A percentile compares a stretch with the other conserved stretches of the same genome.
phyloP scores from a whole-genome alignment of 2,329 filamentous ascomycete genomes.

The Fusarium veterinarium region DNA sequence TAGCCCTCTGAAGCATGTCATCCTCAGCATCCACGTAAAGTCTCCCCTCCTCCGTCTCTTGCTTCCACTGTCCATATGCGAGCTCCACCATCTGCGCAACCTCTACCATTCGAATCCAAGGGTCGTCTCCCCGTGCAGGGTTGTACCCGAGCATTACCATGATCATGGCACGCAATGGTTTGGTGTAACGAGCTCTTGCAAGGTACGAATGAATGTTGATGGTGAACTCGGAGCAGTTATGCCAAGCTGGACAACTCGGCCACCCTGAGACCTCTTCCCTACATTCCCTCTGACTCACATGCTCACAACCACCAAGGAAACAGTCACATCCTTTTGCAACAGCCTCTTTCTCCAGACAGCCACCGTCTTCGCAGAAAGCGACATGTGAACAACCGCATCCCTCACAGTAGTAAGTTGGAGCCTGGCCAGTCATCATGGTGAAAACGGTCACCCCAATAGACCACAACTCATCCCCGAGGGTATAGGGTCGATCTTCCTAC shows the following conservation, averaged over 20 bases:
- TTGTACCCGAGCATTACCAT: conserved; percentile 42
- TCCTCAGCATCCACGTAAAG: conserved; percentile 50
- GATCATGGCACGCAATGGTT: conserved; percentile 39
- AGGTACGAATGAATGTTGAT: conserved; percentile 50
- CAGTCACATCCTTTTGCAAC: conserved; percentile 34
- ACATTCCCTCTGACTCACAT: conserved; percentile 18
- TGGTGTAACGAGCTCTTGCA: conserved; percentile 44
- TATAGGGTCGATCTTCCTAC: conserved; percentile 50
- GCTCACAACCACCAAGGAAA: conserved; percentile 38
- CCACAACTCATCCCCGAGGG: conserved; percentile 52
- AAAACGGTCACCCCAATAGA: conserved; percentile 54
- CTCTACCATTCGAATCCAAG: neutral
- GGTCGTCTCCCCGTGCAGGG: conserved; percentile 13
- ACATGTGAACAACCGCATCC: conserved; percentile 43
- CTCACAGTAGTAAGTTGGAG: conserved; percentile 28
- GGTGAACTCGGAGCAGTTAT: conserved; percentile 35
- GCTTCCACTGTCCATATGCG: conserved; percentile 47
- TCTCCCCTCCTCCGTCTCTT: conserved; percentile 45
- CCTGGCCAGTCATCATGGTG: conserved; percentile 55
- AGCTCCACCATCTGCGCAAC: conserved; percentile 39
- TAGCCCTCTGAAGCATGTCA: conserved; percentile 27
- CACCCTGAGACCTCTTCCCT: conserved; percentile 9
- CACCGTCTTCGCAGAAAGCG: conserved; percentile 45
- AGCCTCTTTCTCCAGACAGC: conserved; percentile 43
- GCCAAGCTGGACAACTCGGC: conserved; percentile 25